Conservation (phyloP, 495 filamentous ascomycete species). For the Penicillium lividum region DNA sequence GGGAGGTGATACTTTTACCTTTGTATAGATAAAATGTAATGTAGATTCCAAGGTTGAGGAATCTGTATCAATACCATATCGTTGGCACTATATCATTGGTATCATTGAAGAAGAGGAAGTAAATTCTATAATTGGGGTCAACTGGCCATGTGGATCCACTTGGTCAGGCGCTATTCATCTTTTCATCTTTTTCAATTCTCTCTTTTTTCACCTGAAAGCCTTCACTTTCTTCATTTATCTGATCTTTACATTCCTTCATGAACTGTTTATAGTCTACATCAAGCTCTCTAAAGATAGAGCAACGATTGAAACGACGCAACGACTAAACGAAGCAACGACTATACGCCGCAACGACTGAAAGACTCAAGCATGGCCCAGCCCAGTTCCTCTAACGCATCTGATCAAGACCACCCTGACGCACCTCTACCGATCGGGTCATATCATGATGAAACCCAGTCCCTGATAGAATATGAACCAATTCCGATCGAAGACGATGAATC, state of each 20-base stretch:
- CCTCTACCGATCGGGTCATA: slow-evolving; percentile 21
- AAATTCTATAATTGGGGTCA: neutral
- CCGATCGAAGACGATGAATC: slow-evolving; percentile 23
- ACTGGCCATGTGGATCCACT: neutral
- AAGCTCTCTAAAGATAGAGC: neutral
- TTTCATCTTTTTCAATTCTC: neutral
- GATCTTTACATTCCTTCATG: neutral
- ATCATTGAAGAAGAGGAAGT: neutral
- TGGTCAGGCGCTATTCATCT: neutral
- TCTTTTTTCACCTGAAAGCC: neutral
- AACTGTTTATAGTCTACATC: neutral
- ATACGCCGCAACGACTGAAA: neutral
- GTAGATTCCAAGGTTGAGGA: neutral
- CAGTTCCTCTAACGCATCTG: neutral
- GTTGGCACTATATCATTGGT: too few species aligned
- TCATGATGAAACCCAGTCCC: slow-evolving; percentile 14
- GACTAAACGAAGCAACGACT: too few species aligned
- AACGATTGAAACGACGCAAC: neutral
- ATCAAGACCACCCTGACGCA: slow-evolving; percentile 19
- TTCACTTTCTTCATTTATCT: neutral
- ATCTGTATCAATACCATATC: too few species aligned
- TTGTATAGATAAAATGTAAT: slow-evolving; percentile 32
- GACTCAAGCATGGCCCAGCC: neutral
- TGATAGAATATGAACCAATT: slow-evolving; percentile 25
- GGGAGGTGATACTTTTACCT: slow-evolving; percentile 82